phyloP scores from a whole-genome alignment of 306 rosid species.

The Inga leiocalycina region DNA sequence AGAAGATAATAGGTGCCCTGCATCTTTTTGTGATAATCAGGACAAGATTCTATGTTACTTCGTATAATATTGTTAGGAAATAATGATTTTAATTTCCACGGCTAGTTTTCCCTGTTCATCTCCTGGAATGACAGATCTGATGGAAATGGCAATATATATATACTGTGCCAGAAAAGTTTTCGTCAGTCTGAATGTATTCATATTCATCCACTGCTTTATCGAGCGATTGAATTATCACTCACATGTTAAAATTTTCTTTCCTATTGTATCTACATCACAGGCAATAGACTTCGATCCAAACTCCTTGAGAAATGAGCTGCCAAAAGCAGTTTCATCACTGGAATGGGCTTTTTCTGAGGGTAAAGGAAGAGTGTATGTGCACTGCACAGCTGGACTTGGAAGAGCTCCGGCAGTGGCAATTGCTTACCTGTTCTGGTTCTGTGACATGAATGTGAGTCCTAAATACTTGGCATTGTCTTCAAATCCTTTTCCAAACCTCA shows the following conservation, averaged over 20 bases:
- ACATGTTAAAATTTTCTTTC: slow-evolving; percentile 12
- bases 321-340: slow-evolving; percentile 87
- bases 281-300: slow-evolving; percentile 92
- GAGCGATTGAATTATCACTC: slow-evolving; percentile 16
- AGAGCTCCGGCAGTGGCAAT: slow-evolving; percentile 94
- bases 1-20: neutral
- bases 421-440: slow-evolving; percentile 89
- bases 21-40: slow-evolving; percentile 2
- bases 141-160: neutral
- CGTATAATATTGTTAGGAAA: slow-evolving; percentile 6
- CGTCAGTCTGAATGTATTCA: slow-evolving; percentile 1
- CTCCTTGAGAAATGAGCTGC: slow-evolving; percentile 71
- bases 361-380: slow-evolving; percentile 79
- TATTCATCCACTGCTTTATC: neutral
- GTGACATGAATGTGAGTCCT: slow-evolving; percentile 72
- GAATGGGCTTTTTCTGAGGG: slow-evolving; percentile 90
- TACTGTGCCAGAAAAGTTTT: slow-evolving; percentile 9
- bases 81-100: slow-evolving; percentile 3
- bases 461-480: neutral
- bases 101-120: slow-evolving; percentile 8
- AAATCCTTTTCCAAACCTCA: slow-evolving; percentile 13
- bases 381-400: slow-evolving; percentile 94
- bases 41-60: neutral
- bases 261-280: slow-evolving; percentile 38
- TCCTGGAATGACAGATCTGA: slow-evolving; percentile 4